These are phyloP conservation scores for Wickerhamiella qilinensis DNA, from an alignment of 805 yeast species.

Conservation along the genomic window DNA sequence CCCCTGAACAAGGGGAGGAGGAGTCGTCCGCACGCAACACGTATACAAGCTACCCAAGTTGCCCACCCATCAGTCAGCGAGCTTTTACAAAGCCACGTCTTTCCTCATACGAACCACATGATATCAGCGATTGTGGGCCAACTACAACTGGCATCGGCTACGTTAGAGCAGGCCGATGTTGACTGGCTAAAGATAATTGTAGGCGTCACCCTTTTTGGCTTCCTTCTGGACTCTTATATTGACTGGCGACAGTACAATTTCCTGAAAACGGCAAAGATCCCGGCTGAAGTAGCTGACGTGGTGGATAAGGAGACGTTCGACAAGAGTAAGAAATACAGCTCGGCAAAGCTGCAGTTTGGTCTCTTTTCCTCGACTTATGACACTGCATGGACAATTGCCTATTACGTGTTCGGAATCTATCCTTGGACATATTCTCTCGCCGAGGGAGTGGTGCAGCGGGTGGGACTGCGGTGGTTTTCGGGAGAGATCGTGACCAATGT, in stretches of 20 bases:
- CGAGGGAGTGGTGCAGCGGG: conserved; percentile 4
- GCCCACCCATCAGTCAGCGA: too few species aligned
- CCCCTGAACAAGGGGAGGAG: too few species aligned
- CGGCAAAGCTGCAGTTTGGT: conserved; percentile 61
- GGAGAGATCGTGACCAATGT: conserved; percentile 62
- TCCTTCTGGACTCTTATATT: conserved; percentile 44
- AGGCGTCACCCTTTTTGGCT: neutral
- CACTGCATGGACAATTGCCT: conserved; percentile 38
- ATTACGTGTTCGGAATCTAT: conserved; percentile 43
- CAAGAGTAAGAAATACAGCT: conserved; percentile 62
- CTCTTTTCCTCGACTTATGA: conserved; percentile 37
- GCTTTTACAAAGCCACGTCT: too few species aligned
- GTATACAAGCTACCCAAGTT: too few species aligned
- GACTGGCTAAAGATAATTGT: neutral
- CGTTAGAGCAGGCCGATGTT: too few species aligned
- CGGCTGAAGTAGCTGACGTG: conserved; percentile 50
- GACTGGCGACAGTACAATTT: conserved; percentile 63
- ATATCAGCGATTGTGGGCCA: too few species aligned
- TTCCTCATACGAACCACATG: too few species aligned
- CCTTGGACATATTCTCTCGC: conserved; percentile 47
- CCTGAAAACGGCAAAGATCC: conserved; percentile 34
- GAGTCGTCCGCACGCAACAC: too few species aligned
- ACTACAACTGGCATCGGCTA: too few species aligned
- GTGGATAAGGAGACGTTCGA: conserved; percentile 57
- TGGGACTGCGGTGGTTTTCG: conserved; percentile 22